Conservation (phyloP, 495 filamentous ascomycete genomes). For the Zalerion maritima region DNA sequence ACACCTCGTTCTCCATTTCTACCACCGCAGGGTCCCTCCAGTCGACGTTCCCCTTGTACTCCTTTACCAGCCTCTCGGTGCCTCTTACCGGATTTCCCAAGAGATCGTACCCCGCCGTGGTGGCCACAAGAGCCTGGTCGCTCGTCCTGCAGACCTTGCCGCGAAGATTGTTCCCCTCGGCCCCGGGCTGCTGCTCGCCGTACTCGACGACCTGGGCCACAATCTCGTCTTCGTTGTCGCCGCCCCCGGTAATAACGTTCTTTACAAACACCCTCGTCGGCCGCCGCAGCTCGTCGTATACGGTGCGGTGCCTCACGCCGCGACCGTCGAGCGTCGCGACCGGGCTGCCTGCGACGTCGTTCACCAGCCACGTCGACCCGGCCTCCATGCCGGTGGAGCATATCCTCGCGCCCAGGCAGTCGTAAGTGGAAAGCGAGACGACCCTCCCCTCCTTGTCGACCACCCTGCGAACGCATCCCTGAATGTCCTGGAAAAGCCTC, state of each 20-base stretch:
- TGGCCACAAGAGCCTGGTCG: slow-evolving; percentile 14
- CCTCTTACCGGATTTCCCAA: slow-evolving; percentile 9
- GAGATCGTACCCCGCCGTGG: slow-evolving; percentile 11
- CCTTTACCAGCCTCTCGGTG: neutral
- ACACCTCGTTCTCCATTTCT: slow-evolving; percentile 2
- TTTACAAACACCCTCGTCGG: no score
- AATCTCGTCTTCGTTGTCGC: slow-evolving; percentile 1
- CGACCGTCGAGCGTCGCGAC: neutral
- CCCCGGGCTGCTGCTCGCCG: slow-evolving; percentile 2
- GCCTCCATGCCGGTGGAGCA: slow-evolving; percentile 1
- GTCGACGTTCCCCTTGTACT: slow-evolving; percentile 13
- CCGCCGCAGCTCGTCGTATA: neutral
- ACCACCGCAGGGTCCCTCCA: slow-evolving; percentile 7
- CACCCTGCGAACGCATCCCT: slow-evolving; percentile 13
- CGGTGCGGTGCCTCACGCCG: neutral
- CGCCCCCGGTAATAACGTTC: no score
- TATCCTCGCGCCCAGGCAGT: neutral
- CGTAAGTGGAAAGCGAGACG: slow-evolving; percentile 1
- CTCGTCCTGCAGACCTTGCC: slow-evolving; percentile 1
- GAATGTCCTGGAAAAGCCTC: slow-evolving; percentile 6
- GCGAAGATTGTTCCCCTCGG: slow-evolving; percentile 3
- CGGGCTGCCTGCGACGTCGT: neutral
- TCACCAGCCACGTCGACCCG: slow-evolving; percentile 1
- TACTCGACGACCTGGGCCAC: slow-evolving; percentile 1
- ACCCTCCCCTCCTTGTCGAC: slow-evolving; percentile 9